Evolutionary conservation across 768 basidiomycete species (phyloP).

Genomic region (Collybiopsis luxurians): DNA sequence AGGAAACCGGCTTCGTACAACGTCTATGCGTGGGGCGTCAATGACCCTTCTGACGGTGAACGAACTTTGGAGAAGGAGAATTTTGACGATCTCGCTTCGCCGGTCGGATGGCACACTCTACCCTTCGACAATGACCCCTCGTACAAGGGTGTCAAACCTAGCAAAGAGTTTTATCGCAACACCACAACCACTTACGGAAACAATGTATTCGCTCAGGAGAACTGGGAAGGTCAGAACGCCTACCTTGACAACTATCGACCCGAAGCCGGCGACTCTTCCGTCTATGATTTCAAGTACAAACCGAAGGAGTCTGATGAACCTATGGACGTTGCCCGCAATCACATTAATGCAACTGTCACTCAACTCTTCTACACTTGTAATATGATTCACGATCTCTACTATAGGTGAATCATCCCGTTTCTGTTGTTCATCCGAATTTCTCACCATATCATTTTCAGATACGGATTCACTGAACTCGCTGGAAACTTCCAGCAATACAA

Average conservation of each 20-base stretch:
- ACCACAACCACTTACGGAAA: constrained; percentile 86
- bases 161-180: constrained; percentile 47
- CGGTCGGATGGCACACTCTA: constrained; percentile 89
- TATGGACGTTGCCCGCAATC: constrained; percentile 69
- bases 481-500: constrained; percentile 99
- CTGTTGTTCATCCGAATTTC: not conserved
- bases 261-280: constrained; percentile 48
- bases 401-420: constrained; percentile 42
- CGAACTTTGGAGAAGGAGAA: constrained; percentile 59
- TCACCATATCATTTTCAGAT: constrained; percentile 37
- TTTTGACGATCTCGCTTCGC: constrained; percentile 76
- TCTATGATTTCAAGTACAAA: constrained; percentile 74
- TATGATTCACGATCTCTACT: constrained; percentile 79
- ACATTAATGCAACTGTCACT: constrained; percentile 83
- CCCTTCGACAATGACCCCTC: constrained; percentile 70
- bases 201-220: constrained; percentile 94
- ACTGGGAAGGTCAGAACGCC: constrained; percentile 71
- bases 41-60: constrained; percentile 77
- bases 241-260: constrained; percentile 82
- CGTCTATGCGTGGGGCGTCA: constrained; percentile 78
- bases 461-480: constrained; percentile 87
- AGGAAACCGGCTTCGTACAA: constrained; percentile 52
- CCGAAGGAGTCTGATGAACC: constrained; percentile 65
- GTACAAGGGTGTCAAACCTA: constrained; percentile 21
- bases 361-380: constrained; percentile 90